Evolutionary conservation across 805 yeast species (phyloP).

Genomic region (Suhomyces pyralidae): DNA sequence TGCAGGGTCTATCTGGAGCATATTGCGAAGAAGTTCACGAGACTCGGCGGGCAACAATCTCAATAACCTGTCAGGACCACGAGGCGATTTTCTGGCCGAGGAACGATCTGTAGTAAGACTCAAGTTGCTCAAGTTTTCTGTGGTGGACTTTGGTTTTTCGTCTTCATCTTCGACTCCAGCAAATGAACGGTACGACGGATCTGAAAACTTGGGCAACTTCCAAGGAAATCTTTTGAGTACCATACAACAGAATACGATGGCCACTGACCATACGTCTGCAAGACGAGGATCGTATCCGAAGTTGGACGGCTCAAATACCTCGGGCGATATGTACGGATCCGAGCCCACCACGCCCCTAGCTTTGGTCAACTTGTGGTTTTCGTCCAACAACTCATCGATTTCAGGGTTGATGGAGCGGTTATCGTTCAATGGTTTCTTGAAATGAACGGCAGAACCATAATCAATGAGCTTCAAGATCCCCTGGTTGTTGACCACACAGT

Average conservation of each 20-base stretch:
- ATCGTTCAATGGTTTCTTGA: constrained; percentile 49
- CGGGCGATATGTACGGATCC: constrained; percentile 95
- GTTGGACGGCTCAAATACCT: constrained; percentile 52
- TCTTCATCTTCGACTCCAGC: constrained; percentile 20
- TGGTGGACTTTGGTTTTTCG: not conserved
- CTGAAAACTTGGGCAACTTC: constrained; percentile 83
- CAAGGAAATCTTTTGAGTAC: constrained; percentile 86
- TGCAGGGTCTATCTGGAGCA: constrained; percentile 61
- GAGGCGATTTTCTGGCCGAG: constrained; percentile 3
- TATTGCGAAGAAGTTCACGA: constrained; percentile 56
- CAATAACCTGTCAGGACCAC: constrained; percentile 22
- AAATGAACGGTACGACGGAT: constrained; percentile 72
- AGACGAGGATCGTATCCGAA: constrained; percentile 77
- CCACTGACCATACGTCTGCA: constrained; percentile 91
- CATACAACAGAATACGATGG: constrained; percentile 91
- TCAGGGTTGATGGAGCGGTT: constrained; percentile 2
- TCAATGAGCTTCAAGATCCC: constrained; percentile 88
- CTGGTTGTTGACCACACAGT: constrained; percentile 73
- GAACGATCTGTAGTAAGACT: constrained; percentile 3
- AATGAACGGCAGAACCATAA: constrained; percentile 89
- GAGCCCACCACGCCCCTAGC: constrained; percentile 92
- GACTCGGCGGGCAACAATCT: constrained; percentile 68
- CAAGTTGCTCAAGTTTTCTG: constrained; percentile 1
- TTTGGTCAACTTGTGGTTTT: constrained; percentile 47
- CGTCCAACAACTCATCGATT: constrained; percentile 31